Evolutionary conservation across 208 protist genomes (phyloP), one percentile per base, ranked within the genome.

Genomic region (Naegleria fowleri): DNA sequence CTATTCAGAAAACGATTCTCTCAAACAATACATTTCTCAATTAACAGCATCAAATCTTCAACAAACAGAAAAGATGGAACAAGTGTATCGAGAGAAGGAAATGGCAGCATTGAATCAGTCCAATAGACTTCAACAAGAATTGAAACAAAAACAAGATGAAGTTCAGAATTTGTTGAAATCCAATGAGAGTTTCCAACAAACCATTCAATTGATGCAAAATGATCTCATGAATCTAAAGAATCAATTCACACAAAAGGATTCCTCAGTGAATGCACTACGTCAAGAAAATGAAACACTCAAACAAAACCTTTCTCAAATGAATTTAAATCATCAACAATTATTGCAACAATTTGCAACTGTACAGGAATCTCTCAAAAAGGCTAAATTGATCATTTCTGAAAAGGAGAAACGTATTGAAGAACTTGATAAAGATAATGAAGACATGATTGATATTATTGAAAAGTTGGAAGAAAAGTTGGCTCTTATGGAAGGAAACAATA

Each of bases 371-470:
- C 16, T 48, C 29, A 19, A 6, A 36, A 39, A 88, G 55, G 6
- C 19, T 29, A 1, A 38, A 51, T 29, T 29, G 16, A 33, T 16
- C 11, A 40, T 29, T 29, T 67, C 55, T 29, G 83, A 86, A 33
- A 48, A 86, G 33, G 40, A 41, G 16, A 9, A 43, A 51, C 9
- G 33, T 33, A 86, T 86, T 51, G 7, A 43, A 11, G 86, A 89
- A 67, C 15, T 67, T 36, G 86, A 89, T 29, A 5, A 41, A 33
- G 86, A 89, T 89, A 89, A 89, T 40, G 86, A 89, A 41, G 86
- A 89, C 25, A 89, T 89, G 86, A 89, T 89, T 41, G 86, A 89
- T 13, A 58, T 89, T 89, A 67, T 89, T 67, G 86, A 89, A 89
- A 55, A 89, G 22, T 67, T 89, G 59, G 86, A 89, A 40, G 33